Percentiles rank a stretch among this genome's conserved stretches.
phyloP scores from a whole-genome alignment of 805 yeast species.

The Yamadazyma insecticola region DNA sequence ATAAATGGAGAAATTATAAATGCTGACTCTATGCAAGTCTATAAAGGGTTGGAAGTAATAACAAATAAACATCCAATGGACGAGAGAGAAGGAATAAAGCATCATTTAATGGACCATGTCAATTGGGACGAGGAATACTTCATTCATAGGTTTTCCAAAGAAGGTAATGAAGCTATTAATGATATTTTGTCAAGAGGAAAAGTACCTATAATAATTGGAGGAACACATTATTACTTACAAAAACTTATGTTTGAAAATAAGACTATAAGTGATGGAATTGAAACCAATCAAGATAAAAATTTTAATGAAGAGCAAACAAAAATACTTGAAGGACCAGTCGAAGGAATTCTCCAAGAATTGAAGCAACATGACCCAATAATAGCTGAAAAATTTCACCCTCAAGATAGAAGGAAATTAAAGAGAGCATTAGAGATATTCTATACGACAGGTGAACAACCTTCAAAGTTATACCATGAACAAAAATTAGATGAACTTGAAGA shows the following conservation, averaged over 20 bases:
- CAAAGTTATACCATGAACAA: constrained; percentile 68
- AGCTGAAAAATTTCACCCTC: constrained; percentile 84
- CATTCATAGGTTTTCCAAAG: constrained; percentile 71
- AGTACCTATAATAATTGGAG: constrained; percentile 87
- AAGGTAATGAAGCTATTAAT: constrained; percentile 59
- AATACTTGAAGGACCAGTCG: constrained; percentile 55
- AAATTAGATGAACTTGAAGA: constrained; percentile 34
- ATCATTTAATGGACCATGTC: constrained; percentile 85
- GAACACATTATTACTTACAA: constrained; percentile 91
- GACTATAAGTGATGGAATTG: constrained; percentile 45
- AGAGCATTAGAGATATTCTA: constrained; percentile 79
- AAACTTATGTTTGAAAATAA: constrained; percentile 68
- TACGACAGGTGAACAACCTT: constrained; percentile 61
- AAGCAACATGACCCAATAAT: constrained; percentile 61
- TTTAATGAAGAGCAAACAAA: constrained; percentile 23
- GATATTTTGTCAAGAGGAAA: constrained; percentile 66
- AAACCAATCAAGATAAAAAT: constrained; percentile 15
- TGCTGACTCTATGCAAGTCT: constrained; percentile 97
- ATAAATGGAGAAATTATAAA: constrained; percentile 87
- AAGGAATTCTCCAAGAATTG: constrained; percentile 45
- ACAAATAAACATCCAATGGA: constrained; percentile 88
- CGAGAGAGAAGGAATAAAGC: constrained; percentile 72
- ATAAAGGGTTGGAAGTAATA: constrained; percentile 63
- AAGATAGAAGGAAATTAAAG: constrained; percentile 72
- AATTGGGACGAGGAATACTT: constrained; percentile 77